Evolutionary conservation across 768 basidiomycete species (phyloP).

Genomic region (Mycena leptocephala): DNA sequence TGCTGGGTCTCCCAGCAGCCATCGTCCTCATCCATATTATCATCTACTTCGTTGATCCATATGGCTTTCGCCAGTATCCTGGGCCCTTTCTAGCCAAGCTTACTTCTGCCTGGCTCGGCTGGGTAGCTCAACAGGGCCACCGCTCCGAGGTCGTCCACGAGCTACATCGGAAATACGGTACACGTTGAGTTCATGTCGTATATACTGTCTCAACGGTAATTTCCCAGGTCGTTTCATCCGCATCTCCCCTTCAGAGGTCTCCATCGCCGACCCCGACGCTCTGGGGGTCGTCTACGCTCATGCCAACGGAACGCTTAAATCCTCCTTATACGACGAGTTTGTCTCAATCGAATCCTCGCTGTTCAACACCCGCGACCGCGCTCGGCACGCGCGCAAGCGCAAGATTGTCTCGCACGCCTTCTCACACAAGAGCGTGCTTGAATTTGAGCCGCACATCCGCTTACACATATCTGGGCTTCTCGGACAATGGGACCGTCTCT

Average conservation of each 20-base stretch:
- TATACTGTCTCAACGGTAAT: slow-evolving; percentile 3
- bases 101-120: slow-evolving; percentile 83
- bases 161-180: slow-evolving; percentile 83
- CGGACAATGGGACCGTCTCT: slow-evolving; percentile 83
- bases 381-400: slow-evolving; percentile 89
- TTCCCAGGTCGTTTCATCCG: slow-evolving; percentile 75
- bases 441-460: slow-evolving; percentile 87
- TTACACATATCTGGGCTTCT: slow-evolving; percentile 70
- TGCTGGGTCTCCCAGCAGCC: slow-evolving; percentile 37
- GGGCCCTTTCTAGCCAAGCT: slow-evolving; percentile 82
- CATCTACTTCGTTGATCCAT: slow-evolving; percentile 70
- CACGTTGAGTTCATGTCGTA: slow-evolving; percentile 30
- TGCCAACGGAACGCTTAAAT: slow-evolving; percentile 87
- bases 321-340: slow-evolving; percentile 83
- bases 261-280: slow-evolving; percentile 85
- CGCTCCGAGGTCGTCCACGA: slow-evolving; percentile 82
- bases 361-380: slow-evolving; percentile 84
- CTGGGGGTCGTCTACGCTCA: slow-evolving; percentile 83
- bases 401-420: slow-evolving; percentile 92
- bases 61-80: slow-evolving; percentile 72
- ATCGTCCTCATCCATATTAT: slow-evolving; percentile 57
- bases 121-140: slow-evolving; percentile 74
- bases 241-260: slow-evolving; percentile 83
- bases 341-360: slow-evolving; percentile 80
- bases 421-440: slow-evolving; percentile 86